Evolutionary conservation across 352 stramenopile species (phyloP).

Genomic region (Phytophthora sp.): DNA sequence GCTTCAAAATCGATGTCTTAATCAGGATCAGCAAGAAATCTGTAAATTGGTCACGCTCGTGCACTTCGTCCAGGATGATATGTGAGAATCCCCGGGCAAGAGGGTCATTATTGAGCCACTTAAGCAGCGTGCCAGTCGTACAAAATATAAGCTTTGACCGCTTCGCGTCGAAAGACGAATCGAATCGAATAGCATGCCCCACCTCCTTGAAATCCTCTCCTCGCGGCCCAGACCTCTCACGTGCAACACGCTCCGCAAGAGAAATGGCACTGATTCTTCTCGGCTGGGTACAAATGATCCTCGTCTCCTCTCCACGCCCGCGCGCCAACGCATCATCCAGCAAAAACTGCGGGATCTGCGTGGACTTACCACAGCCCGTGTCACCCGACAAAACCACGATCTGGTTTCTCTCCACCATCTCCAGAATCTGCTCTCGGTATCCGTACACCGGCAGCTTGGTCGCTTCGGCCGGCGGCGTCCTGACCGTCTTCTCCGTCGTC

Average conservation of each 20-base stretch:
- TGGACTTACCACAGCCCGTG: constrained; percentile 95
- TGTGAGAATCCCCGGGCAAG: constrained; percentile 88
- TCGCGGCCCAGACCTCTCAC: constrained; percentile 60
- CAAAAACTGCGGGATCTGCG: constrained; percentile 94
- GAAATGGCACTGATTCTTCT: constrained; percentile 92
- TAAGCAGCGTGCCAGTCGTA: constrained; percentile 95
- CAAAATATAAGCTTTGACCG: constrained; percentile 96
- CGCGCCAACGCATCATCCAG: constrained; percentile 83
- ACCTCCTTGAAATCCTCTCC: constrained; percentile 66
- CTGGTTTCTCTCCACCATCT: constrained; percentile 74
- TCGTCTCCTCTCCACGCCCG: constrained; percentile 59
- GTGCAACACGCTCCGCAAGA: constrained; percentile 85
- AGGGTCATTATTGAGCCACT: constrained; percentile 83
- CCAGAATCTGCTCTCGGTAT: constrained; percentile 73
- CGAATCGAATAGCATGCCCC: constrained; percentile 94
- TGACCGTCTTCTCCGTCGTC: constrained; percentile 17
- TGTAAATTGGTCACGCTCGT: constrained; percentile 95
- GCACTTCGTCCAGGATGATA: constrained; percentile 96
- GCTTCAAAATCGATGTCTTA: constrained; percentile 85
- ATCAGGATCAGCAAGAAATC: constrained; percentile 97
- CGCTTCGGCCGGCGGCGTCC: constrained; percentile 14
- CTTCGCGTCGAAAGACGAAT: constrained; percentile 74
- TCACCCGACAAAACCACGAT: constrained; percentile 94
- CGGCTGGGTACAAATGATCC: constrained; percentile 95
- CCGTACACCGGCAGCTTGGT: constrained; percentile 61